Base-by-base conservation (phyloP, 2,329 filamentous ascomycete species). In the Phaeomoniella chlamydospora region DNA sequence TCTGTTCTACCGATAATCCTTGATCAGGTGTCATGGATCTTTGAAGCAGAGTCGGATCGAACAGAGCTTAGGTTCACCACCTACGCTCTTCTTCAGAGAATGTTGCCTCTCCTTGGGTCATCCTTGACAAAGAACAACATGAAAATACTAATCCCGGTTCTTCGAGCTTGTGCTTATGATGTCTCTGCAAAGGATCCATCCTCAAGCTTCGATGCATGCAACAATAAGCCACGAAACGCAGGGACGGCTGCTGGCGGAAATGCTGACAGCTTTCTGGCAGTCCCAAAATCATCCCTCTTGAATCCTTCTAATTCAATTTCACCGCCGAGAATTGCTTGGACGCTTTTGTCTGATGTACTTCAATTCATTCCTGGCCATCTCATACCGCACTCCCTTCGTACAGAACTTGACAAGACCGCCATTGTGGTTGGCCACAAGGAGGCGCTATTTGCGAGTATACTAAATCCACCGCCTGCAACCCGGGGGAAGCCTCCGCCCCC, bases 341-440 rank as follows among this genome's bases (percentile, higher is more conserved):
- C 51, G 4, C 67, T 94, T 12, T 65, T 94, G 10, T 64, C 73
- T 3, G 48, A 64, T 4, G 55, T 83, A 1, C 64, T 92, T 3
- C 30, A 15, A 9, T 14, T 67, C 68, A 13, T 65, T 67, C 39
- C 57, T 90, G 3, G 75, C 79, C 1, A 72, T 80, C 38, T 65
- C 74, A 34, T 67, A 26, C 71, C 80, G n/a, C 72, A 78, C 5
- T 72, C 80, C 2, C 52, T 84, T 14, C 77, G 88, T 36, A 72
- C 77, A 9, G 73, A 84, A 34, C 67, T 94, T 42, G 85, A 94
- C 50, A 80, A 82, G 43, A 83, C 82, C 2, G 80, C 84, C 14
- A 79, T 94, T 38, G 60, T 94, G 15, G 71, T 67, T 4, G 67
- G 69, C 40, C 68, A 78, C 53, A 77, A 75, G 50, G 65, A 77